Evolutionary conservation across 352 stramenopile genomes (phyloP), one percentile per base, ranked within the genome.

Genomic region (Blastocystis sp.): DNA sequence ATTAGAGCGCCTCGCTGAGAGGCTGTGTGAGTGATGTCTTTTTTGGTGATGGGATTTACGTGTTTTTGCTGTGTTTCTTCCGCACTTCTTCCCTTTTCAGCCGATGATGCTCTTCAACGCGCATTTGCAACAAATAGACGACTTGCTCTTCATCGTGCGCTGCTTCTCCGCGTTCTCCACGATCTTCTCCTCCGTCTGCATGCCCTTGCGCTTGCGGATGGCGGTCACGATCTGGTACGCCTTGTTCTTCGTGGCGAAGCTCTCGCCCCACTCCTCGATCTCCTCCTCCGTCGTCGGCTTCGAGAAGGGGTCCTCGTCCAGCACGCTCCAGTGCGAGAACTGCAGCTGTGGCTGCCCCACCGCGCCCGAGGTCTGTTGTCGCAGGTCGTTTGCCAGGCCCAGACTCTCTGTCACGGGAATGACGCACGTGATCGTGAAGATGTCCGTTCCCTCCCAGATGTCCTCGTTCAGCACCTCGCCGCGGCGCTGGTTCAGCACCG

Each of bases 111-210:
- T 34, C 28, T 34, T 69, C 28, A 28, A 28, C 71, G 2, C 52
- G n/a, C 45, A 19, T 89, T 1, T 82, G n/a, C 24, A 61, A 82
- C 4, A 28, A n/a, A 52, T 0, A 89, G 89, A 96, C 89, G 94
- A 93, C 89, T 97, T 97, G 17, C 92, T 91, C 38, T 90, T 93
- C 40, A 98, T 91, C 42, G 95, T 98, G 79, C 95, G 92, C 90
- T 98, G 95, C 89, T 98, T 98, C 91, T 98, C 95, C 10, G 95
- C 95, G 87, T 95, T 94, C 7, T 97, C 92, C 24, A 98, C 95
- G 89, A 98, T 95, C 90, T 97, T 97, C 89, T 95, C 94, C 90
- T 98, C 94, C 2, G 95, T 93, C 38, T 95, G 91, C 60, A 98
- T 90, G 0, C 95, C 95, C 89, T 98, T 98, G 70, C 95, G 92